Evolutionary conservation across 1,284 basidiomycete genomes (phyloP).

Genomic region (Moesziomyces sp.): DNA sequence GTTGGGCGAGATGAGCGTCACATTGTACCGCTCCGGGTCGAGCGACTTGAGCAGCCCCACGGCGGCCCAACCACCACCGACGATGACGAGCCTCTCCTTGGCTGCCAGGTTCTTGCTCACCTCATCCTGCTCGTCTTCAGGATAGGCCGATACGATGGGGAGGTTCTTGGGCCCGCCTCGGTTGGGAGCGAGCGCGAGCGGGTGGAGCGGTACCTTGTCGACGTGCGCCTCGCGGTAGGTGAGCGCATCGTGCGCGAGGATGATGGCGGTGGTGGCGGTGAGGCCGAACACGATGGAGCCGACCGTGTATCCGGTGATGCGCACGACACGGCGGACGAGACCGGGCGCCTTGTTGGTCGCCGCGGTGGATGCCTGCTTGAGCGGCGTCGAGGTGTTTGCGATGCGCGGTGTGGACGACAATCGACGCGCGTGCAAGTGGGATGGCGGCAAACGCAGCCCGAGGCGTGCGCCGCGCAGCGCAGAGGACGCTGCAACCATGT

Average conservation of each 20-base stretch:
- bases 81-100: conserved; percentile 66
- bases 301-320: conserved; percentile 32
- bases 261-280: conserved; percentile 41
- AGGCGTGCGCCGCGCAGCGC: conserved; percentile 1
- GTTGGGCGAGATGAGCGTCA: conserved; percentile 64
- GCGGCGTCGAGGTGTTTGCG: conserved; percentile 19
- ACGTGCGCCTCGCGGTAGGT: conserved; percentile 58
- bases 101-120: conserved; percentile 21
- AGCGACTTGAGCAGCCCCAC: conserved; percentile 61
- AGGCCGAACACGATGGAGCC: conserved; percentile 59
- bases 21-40: conserved; percentile 63
- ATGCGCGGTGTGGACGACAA: conserved; percentile 11
- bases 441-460: background rate
- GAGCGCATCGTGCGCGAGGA: conserved; percentile 58
- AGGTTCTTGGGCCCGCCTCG: conserved; percentile 63
- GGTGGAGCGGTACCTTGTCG: conserved; percentile 50
- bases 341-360: conserved; percentile 10
- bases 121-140: conserved; percentile 50
- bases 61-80: conserved; percentile 66
- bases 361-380: conserved; percentile 26
- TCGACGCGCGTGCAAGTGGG: background rate
- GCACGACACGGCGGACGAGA: conserved; percentile 22
- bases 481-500: too few species aligned
- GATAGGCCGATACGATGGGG: conserved; percentile 55
- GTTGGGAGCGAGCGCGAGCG: conserved; percentile 50